These are phyloP conservation scores for Capsicum chinense DNA, from an alignment of 257 asterid genomes.

Conservation along the genomic window DNA sequence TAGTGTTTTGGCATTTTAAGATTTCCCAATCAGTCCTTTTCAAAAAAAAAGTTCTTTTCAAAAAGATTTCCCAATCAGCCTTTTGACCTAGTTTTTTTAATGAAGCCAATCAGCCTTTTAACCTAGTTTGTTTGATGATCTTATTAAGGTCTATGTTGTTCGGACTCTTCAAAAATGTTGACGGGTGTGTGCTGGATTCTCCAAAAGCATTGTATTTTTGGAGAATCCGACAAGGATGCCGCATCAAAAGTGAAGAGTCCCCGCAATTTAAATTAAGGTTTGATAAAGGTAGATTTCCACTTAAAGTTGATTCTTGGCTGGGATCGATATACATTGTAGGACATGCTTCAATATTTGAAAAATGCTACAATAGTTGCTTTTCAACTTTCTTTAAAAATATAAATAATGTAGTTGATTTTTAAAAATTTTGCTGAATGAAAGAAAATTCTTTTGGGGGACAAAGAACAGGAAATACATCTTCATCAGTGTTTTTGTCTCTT, in stretches of 20 bases:
- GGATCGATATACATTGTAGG: neutral
- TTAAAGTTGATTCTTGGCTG: neutral
- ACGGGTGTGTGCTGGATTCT: too few relatives aligned
- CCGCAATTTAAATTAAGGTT: too few relatives aligned
- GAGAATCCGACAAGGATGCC: too few relatives aligned
- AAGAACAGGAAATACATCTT: neutral
- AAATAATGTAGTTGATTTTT: neutral
- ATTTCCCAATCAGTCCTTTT: neutral
- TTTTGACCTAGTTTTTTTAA: too few relatives aligned
- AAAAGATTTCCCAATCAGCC: neutral
- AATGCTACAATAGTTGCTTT: slow-evolving; percentile 12
- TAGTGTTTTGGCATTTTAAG: neutral
- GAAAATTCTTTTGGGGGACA: neutral
- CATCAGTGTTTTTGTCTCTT: neutral
- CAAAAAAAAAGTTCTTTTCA: neutral
- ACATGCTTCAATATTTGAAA: slow-evolving; percentile 22
- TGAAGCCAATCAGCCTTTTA: neutral
- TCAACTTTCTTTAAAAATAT: neutral
- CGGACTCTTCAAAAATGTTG: too few relatives aligned
- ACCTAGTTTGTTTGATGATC: slow-evolving; percentile 21
- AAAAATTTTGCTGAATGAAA: neutral
- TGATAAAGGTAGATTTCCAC: slow-evolving; percentile 19
- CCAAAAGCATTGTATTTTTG: too few relatives aligned
- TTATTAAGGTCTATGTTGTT: neutral
- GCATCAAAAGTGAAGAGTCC: too few relatives aligned